Percentiles rank a stretch among this genome's conserved stretches.
Evolutionary conservation across 768 basidiomycete species (phyloP).

Genomic region (Fomitopsis serialis): DNA sequence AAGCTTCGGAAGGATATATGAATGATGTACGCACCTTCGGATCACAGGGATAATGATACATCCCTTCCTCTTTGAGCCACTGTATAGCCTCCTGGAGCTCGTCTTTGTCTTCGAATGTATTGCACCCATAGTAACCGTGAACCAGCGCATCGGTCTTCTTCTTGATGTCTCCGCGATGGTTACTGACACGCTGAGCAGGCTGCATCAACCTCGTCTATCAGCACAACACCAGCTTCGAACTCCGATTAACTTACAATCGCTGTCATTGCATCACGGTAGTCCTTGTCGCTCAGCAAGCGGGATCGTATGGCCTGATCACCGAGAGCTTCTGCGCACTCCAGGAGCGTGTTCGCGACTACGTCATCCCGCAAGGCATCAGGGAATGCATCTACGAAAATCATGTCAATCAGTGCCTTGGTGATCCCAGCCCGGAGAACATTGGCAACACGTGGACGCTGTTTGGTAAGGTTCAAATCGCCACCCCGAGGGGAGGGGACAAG

Average conservation of each 20-base stretch:
- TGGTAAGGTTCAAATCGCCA: not conserved
- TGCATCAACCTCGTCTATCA: not conserved
- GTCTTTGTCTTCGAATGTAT: not conserved
- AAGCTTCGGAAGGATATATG: not conserved
- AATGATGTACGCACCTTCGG: not conserved
- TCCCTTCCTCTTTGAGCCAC: not conserved
- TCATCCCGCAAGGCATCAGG: not conserved
- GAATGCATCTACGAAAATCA: not conserved
- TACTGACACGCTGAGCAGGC: conserved; percentile 8
- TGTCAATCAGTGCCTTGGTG: not conserved
- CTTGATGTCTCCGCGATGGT: conserved; percentile 4
- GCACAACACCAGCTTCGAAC: no score
- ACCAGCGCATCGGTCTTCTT: conserved; percentile 1
- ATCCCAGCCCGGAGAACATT: not conserved
- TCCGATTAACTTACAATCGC: no score
- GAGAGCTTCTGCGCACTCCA: not conserved
- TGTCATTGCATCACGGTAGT: not conserved
- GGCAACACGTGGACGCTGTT: not conserved
- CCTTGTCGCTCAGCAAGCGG: not conserved
- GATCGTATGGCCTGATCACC: not conserved
- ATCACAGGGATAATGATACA: conserved; percentile 1
- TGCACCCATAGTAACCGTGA: not conserved
- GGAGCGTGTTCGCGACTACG: not conserved
- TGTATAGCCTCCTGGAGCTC: not conserved
- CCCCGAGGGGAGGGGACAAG: not conserved